phyloP scores from a whole-genome alignment of 129 eudicot species.

The Glebionis coronaria region DNA sequence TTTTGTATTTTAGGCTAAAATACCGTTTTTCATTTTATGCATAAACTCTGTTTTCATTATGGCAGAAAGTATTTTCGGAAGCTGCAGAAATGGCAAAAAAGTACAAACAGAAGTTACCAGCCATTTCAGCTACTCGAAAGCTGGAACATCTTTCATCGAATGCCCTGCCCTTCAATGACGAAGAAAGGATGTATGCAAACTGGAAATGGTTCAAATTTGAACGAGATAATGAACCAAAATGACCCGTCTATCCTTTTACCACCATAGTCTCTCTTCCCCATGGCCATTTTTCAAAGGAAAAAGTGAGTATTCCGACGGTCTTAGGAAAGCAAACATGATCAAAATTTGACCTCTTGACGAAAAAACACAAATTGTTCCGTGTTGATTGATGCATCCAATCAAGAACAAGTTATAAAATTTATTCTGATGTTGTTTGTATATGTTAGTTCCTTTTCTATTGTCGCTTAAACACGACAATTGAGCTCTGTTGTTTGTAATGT shows the following conservation, averaged over 20 bases:
- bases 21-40: background rate
- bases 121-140: conserved; percentile 40
- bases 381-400: background rate
- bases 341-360: conserved; percentile 7
- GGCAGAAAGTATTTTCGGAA: conserved; percentile 80
- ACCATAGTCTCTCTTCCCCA: too few species aligned
- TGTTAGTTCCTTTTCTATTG: background rate
- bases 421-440: conserved; percentile 25
- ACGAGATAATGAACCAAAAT: conserved; percentile 30
- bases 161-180: conserved; percentile 53
- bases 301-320: too few species aligned
- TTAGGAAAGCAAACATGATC: background rate
- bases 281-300: too few species aligned
- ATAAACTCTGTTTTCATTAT: background rate
- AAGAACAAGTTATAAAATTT: conserved; percentile 8
- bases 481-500: conserved; percentile 7
- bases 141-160: conserved; percentile 40
- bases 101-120: conserved; percentile 56
- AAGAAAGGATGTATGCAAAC: conserved; percentile 63
- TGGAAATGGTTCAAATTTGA: conserved; percentile 91
- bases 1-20: conserved; percentile 11
- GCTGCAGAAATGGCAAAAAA: conserved; percentile 87
- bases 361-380: background rate
- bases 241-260: background rate
- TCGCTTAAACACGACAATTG: background rate